Conservation (phyloP, 2,329 filamentous ascomycete genomes). For the Fusarium verrucosum region DNA sequence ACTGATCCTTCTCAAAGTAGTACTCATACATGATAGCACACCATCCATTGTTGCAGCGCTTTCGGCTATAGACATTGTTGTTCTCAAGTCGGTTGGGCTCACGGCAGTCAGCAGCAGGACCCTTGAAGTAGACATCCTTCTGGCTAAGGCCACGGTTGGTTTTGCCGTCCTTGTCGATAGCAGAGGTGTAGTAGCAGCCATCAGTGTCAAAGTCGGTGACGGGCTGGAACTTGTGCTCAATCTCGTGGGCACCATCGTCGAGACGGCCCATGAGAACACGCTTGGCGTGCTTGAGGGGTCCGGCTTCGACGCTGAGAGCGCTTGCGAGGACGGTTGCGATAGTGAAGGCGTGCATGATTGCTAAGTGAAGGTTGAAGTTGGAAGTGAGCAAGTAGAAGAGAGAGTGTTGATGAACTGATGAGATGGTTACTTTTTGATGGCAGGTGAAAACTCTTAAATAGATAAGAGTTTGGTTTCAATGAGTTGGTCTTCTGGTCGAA, state of each 20-base stretch:
- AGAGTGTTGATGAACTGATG: background rate
- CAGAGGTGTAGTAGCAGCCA: conserved; percentile 58
- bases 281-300: conserved; percentile 7
- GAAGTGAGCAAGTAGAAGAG: background rate
- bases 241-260: conserved; percentile 44
- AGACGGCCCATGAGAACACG: conserved; percentile 17
- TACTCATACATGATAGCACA: conserved; percentile 47
- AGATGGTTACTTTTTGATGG: background rate
- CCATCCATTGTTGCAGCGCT: conserved; percentile 48
- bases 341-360: conserved; percentile 5
- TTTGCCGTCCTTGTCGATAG: conserved; percentile 51
- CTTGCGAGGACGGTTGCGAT: background rate
- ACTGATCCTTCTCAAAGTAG: conserved; percentile 24
- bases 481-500: background rate
- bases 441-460: background rate
- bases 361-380: too few relatives aligned
- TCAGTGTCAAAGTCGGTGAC: conserved; percentile 52
- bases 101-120: conserved; percentile 38
- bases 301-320: conserved; percentile 7
- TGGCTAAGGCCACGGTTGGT: conserved; percentile 37
- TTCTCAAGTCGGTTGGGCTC: conserved; percentile 41
- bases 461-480: rapidly evolving
- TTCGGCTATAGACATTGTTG: conserved; percentile 45
- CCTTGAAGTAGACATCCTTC: conserved; percentile 10
- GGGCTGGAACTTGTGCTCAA: conserved; percentile 51